Evolutionary conservation across 2,329 filamentous ascomycete species (phyloP).

Genomic region (Fusarium marasasianum): DNA sequence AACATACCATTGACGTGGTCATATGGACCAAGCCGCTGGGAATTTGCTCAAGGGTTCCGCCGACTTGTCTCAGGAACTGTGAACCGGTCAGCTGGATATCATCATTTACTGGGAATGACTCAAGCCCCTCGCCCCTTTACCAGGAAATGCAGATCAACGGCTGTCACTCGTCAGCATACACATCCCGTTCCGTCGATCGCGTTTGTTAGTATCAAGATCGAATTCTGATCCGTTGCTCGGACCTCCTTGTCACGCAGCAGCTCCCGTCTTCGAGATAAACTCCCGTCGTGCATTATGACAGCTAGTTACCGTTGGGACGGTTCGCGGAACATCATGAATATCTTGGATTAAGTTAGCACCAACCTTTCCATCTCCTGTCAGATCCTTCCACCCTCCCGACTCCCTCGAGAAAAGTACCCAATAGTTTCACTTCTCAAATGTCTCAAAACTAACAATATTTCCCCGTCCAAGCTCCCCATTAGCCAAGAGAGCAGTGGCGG

Average conservation of each 20-base stretch:
- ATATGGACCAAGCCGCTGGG: conserved; percentile 37
- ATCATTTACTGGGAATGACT: conserved; percentile 17
- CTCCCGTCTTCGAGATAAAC: conserved; percentile 5
- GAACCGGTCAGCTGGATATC: conserved; percentile 31
- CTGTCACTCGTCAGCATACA: conserved; percentile 8
- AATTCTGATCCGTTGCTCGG: conserved; percentile 4
- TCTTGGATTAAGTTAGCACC: conserved; percentile 22
- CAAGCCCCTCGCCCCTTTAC: conserved; percentile 17
- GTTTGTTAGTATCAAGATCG: conserved; percentile 8
- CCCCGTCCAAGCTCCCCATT: conserved; percentile 35
- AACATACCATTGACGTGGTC: conserved; percentile 26
- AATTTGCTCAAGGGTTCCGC: conserved; percentile 4
- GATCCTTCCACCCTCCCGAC: conserved; percentile 1
- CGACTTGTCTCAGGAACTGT: conserved; percentile 31
- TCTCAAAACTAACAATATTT: conserved; percentile 25
- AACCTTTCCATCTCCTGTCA: conserved; percentile 17
- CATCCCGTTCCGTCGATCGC: conserved; percentile 4
- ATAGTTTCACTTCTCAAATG: conserved; percentile 10
- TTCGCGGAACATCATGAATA: conserved; percentile 34
- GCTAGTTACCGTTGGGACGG: conserved; percentile 37
- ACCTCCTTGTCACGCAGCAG: background rate
- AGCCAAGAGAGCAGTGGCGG: conserved; percentile 17
- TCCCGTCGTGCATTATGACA: conserved; percentile 32
- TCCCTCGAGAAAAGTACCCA: background rate
- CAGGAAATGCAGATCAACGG: conserved; percentile 27